phyloP scores from a whole-genome alignment of 768 basidiomycete genomes.

The Leucosporidium yakuticum region DNA sequence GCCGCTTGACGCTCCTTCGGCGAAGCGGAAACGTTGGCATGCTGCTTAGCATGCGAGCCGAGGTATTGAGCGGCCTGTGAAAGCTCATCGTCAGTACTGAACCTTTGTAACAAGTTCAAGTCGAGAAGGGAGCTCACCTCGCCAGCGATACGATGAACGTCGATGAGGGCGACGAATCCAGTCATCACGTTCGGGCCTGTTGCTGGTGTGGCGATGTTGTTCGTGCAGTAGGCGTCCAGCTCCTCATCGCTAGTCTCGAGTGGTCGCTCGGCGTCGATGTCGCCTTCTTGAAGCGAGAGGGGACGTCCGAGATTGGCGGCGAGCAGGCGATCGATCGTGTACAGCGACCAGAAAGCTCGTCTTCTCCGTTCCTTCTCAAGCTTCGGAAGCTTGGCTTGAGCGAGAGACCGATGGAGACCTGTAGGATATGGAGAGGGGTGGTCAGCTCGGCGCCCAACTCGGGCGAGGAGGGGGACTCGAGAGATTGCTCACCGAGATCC shows the following conservation, averaged over 20 bases:
- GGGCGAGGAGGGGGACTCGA: too few species aligned
- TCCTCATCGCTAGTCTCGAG: conserved; percentile 2
- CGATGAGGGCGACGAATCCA: conserved; percentile 8
- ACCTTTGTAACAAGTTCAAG: neutral
- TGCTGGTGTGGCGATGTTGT: neutral
- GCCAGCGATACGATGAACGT: conserved; percentile 9
- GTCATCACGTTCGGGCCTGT: neutral
- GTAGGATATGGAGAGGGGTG: neutral
- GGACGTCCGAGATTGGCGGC: conserved; percentile 18
- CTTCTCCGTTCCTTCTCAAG: conserved; percentile 10
- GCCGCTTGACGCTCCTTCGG: neutral
- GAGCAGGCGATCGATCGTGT: conserved; percentile 9
- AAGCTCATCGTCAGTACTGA: neutral
- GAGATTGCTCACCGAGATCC: neutral
- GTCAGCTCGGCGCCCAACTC: too few species aligned
- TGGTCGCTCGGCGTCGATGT: conserved; percentile 17
- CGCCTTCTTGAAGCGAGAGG: conserved; percentile 8
- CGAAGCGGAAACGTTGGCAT: neutral
- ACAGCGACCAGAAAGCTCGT: conserved; percentile 18
- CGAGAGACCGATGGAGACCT: conserved; percentile 19
- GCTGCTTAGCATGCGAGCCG: neutral
- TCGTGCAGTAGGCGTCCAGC: neutral
- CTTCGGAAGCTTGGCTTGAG: conserved; percentile 2
- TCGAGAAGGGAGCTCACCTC: conserved; percentile 6
- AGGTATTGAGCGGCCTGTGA: neutral